These are phyloP conservation scores for Oryza rufipogon DNA, from an alignment of 176 grass and related monocot genomes.

Conservation along the genomic window DNA sequence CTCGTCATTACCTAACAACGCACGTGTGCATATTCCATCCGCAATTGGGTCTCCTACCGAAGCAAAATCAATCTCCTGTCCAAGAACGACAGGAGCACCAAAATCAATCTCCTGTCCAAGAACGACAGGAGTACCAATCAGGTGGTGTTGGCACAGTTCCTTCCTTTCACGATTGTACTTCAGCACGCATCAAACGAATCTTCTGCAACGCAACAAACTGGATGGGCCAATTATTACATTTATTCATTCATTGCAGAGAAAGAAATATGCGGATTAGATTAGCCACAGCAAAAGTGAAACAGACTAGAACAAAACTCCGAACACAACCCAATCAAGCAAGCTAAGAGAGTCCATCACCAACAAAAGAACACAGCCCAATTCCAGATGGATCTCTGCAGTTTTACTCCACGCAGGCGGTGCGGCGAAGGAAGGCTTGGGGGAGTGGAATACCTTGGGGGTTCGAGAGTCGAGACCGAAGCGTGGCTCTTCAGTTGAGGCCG, in stretches of 20 bases:
- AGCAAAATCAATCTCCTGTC: not conserved
- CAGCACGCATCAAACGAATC: not conserved
- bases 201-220: not conserved
- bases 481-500: not conserved
- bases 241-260: not conserved
- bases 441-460: not conserved
- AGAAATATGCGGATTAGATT: not conserved
- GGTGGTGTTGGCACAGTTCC: not conserved
- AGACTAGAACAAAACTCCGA: not conserved
- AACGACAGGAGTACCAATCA: not conserved
- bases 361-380: not conserved
- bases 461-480: not conserved
- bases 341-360: not conserved
- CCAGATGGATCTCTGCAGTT: not conserved
- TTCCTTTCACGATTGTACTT: not conserved
- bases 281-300: not conserved
- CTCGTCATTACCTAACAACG: constrained; percentile 82
- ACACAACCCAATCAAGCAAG: not conserved
- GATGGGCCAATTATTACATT: not conserved
- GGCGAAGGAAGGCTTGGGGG: not conserved
- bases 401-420: not conserved
- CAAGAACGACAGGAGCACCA: not conserved
- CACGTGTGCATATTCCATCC: constrained; percentile 25
- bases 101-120: not conserved
- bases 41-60: not conserved